phyloP scores from a whole-genome alignment of 2,329 filamentous ascomycete genomes.

The Xylariaceae sp. region DNA sequence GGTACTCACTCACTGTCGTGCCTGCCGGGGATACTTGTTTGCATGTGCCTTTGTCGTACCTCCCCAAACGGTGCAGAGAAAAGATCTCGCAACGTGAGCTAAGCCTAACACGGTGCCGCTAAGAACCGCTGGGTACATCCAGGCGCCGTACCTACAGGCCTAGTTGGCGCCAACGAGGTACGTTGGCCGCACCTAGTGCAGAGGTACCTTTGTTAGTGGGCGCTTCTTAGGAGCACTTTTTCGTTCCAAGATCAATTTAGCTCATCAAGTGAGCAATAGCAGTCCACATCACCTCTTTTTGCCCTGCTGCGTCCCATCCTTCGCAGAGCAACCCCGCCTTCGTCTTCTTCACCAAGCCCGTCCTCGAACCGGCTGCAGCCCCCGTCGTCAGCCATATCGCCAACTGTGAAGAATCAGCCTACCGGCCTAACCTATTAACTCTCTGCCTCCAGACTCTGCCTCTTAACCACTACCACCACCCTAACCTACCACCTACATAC shows the following conservation, averaged over 20 bases:
- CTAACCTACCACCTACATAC: too few relatives aligned
- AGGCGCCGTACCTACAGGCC: too few relatives aligned
- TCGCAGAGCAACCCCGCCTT: constrained; percentile 19
- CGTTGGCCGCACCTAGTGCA: neutral
- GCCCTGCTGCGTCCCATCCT: constrained; percentile 17
- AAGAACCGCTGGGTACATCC: too few relatives aligned
- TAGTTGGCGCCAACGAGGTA: neutral
- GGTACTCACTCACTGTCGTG: too few relatives aligned
- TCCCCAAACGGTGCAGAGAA: too few relatives aligned
- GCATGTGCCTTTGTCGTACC: too few relatives aligned
- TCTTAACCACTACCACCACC: too few relatives aligned
- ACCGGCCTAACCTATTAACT: neutral
- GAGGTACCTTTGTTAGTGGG: neutral
- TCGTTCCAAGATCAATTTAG: constrained; percentile 5
- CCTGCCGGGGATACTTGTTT: too few relatives aligned
- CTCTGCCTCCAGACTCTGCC: too few relatives aligned
- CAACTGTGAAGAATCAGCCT: constrained; percentile 4
- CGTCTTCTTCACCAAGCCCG: neutral
- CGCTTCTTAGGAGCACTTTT: constrained; percentile 2
- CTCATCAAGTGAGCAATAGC: constrained; percentile 1
- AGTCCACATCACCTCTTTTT: constrained; percentile 11
- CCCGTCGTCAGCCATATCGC: constrained; percentile 9
- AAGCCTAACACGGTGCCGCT: too few relatives aligned
- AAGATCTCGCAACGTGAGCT: too few relatives aligned
- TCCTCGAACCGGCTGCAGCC: constrained; percentile 13